These are phyloP conservation scores for Scheffersomyces quercinus DNA, from an alignment of 1,139 yeast species.

Conservation along the genomic window DNA sequence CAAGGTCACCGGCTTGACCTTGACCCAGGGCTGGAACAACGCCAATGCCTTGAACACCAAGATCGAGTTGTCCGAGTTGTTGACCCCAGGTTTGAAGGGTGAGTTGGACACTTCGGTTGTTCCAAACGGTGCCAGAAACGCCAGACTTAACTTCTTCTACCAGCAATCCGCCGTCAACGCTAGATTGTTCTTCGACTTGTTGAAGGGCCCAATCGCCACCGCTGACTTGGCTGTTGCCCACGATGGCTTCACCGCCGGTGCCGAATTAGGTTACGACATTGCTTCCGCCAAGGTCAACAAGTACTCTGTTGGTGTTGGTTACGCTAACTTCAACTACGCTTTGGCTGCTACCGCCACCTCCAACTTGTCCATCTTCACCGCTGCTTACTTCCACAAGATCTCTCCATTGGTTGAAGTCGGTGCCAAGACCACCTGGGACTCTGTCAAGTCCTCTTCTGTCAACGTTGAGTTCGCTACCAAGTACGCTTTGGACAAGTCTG, in stretches of 20 bases:
- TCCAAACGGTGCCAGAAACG: conserved; percentile 87
- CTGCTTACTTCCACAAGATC: conserved; percentile 97
- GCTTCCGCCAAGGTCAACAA: conserved; percentile 89
- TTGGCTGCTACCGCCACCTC: conserved; percentile 87
- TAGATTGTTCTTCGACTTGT: conserved; percentile 90
- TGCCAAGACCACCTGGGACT: conserved; percentile 96
- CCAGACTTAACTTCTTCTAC: conserved; percentile 89
- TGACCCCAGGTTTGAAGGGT: conserved; percentile 94
- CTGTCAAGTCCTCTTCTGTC: conserved; percentile 68
- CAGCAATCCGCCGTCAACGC: conserved; percentile 92
- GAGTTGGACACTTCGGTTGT: conserved; percentile 86
- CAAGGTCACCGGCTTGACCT: conserved; percentile 88
- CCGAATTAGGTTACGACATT: conserved; percentile 95
- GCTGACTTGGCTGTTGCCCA: conserved; percentile 95
- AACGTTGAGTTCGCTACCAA: conserved; percentile 93
- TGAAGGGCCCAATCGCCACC: conserved; percentile 93
- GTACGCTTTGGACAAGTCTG: conserved; percentile 82
- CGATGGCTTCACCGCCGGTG: conserved; percentile 97
- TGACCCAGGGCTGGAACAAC: conserved; percentile 98
- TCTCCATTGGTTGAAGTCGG: conserved; percentile 92
- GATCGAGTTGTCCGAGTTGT: conserved; percentile 87
- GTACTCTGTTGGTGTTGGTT: conserved; percentile 94
- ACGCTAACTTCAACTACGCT: conserved; percentile 84
- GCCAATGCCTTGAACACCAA: conserved; percentile 91
- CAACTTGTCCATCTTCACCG: conserved; percentile 88